A percentile compares a stretch with the other conserved stretches of the same genome.
Evolutionary conservation across 2,329 filamentous ascomycete species (phyloP).

Genomic region (Cordyceps tenuipes): DNA sequence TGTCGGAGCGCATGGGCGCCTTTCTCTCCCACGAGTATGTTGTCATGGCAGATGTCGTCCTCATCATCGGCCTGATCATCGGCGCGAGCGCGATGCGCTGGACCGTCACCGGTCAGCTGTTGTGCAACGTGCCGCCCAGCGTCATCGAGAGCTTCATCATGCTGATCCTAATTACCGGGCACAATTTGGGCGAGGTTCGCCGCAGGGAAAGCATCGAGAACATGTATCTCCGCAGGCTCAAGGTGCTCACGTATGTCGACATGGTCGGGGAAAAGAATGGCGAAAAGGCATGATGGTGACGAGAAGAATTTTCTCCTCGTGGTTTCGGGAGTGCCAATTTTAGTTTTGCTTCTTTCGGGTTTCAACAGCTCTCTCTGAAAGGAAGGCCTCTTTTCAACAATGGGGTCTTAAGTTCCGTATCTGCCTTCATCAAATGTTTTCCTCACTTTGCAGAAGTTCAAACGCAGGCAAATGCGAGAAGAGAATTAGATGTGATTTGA

Average conservation of each 20-base stretch:
- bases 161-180: slow-evolving; percentile 20
- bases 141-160: slow-evolving; percentile 20
- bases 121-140: slow-evolving; percentile 19
- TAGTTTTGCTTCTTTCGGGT: not conserved
- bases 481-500: too few species aligned
- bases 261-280: slow-evolving; percentile 16
- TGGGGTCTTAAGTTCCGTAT: too few species aligned
- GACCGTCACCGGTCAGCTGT: slow-evolving; percentile 17
- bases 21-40: slow-evolving; percentile 17
- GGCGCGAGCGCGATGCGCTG: slow-evolving; percentile 19
- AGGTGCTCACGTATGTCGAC: slow-evolving; percentile 31
- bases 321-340: not conserved
- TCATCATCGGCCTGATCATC: slow-evolving; percentile 15
- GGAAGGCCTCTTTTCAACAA: too few species aligned
- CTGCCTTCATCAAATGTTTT: too few species aligned
- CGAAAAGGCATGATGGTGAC: not conserved
- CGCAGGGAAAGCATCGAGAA: slow-evolving; percentile 21
- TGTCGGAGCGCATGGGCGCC: slow-evolving; percentile 16
- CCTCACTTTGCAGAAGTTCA: too few species aligned
- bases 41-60: slow-evolving; percentile 15
- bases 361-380: not conserved
- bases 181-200: slow-evolving; percentile 16
- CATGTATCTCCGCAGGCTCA: slow-evolving; percentile 30
- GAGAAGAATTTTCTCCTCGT: not conserved
- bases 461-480: too few species aligned